A percentile compares a stretch with the other conserved stretches of the same genome.
Conservation (phyloP, 495 filamentous ascomycete genomes). For the Cairneyella variabilis region DNA sequence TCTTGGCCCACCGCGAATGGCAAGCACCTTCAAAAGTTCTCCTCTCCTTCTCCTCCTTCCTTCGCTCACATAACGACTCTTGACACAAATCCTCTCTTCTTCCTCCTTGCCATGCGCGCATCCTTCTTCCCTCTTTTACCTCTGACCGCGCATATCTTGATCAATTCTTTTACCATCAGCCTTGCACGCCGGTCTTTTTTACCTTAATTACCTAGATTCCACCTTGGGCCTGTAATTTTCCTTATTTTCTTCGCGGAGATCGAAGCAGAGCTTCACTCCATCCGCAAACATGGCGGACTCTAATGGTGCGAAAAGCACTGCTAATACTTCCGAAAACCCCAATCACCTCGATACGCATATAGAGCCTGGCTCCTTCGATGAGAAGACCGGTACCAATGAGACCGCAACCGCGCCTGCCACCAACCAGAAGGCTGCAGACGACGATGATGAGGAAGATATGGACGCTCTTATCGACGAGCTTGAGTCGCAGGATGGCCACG, state of each 20-base stretch:
- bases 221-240: neutral
- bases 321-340: conserved; percentile 11
- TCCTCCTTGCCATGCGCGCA: neutral
- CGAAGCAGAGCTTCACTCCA: conserved; percentile 17
- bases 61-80: neutral
- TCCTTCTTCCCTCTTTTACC: neutral
- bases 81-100: neutral
- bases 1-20: too few species aligned
- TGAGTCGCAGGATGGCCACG: conserved; percentile 68
- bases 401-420: neutral
- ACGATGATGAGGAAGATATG: conserved; percentile 71
- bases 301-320: conserved; percentile 27
- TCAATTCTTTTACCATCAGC: neutral
- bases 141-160: too few species aligned
- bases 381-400: conserved; percentile 41
- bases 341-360: conserved; percentile 46
- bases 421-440: conserved; percentile 33
- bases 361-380: conserved; percentile 52
- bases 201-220: neutral
- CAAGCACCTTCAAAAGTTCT: too few species aligned
- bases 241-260: neutral
- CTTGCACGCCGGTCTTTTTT: neutral
- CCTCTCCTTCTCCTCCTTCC: neutral
- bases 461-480: conserved; percentile 81
- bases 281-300: conserved; percentile 44